phyloP scores from a whole-genome alignment of 2,329 filamentous ascomycete genomes.

The Daldinia eschscholtzii region DNA sequence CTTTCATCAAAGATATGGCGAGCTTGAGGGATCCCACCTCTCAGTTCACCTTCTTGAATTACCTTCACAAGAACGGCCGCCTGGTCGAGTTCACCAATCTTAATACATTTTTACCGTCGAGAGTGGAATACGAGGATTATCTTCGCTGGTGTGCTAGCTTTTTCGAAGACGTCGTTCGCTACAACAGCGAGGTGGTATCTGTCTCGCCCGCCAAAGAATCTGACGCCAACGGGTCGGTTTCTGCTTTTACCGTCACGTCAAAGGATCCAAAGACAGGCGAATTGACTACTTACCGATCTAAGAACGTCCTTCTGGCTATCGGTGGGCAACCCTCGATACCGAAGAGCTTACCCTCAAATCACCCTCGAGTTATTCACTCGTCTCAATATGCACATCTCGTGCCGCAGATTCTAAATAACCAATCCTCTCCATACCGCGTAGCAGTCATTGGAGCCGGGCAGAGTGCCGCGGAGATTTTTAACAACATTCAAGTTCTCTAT shows the following conservation, averaged over 20 bases:
- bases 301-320: conserved; percentile 73
- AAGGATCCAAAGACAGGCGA: conserved; percentile 70
- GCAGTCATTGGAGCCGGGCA: conserved; percentile 92
- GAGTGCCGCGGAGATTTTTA: conserved; percentile 95
- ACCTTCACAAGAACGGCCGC: conserved; percentile 84
- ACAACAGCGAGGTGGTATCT: conserved; percentile 81
- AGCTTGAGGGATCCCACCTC: conserved; percentile 88
- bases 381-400: conserved; percentile 82
- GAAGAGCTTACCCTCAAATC: conserved; percentile 73
- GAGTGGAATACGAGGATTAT: conserved; percentile 95
- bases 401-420: conserved; percentile 69
- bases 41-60: conserved; percentile 96
- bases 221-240: conserved; percentile 63
- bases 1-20: conserved; percentile 95
- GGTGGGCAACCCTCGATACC: conserved; percentile 78
- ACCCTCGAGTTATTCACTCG: conserved; percentile 85
- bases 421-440: conserved; percentile 73
- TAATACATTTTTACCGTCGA: conserved; percentile 85
- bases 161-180: conserved; percentile 80
- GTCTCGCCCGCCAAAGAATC: conserved; percentile 71
- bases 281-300: conserved; percentile 66
- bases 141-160: conserved; percentile 89
- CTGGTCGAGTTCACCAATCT: conserved; percentile 93
- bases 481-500: conserved; percentile 85
- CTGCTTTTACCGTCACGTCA: conserved; percentile 76